Base-by-base conservation (phyloP, 1,284 basidiomycete genomes). In the Fistulina hepatica region DNA sequence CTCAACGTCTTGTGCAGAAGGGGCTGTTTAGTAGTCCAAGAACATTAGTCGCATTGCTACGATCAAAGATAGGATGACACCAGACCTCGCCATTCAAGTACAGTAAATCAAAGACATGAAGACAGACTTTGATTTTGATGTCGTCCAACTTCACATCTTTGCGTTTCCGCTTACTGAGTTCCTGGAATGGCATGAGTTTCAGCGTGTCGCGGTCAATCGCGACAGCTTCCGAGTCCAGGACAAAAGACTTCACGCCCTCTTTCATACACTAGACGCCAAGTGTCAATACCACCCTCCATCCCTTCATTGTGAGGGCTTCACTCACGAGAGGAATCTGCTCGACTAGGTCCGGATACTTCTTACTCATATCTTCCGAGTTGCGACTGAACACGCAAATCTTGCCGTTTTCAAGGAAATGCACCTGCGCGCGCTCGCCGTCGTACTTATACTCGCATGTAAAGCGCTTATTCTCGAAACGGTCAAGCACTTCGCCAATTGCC, bases 401-500 rank as follows among this genome's bases (percentile, higher is more conserved):
- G 2, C 89, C 91, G 52, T 89, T 73, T 33, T 78, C 74, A 31
- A 90, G 63, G 54, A 71, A 77, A 58, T 97, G 92, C 3, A 93
- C 82, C 67, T 97, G 92, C 10, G 95, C 95, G 37, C 95, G 81
- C 60, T 99, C 95, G 7, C 95, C 95, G 50, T 99, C 95, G 53
- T 99, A 99, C 61, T 99, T 99, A 65, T 97, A 99, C 64, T 99
- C 95, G 63, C 94, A 98, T 4, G 95, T 97, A 57, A 99, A 98
- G 33, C 74, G 75, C 59, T 93, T 92, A 52, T 80, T 81, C 58
- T 99, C 95, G 53, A 98, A 99, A 34, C 93, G 71, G 61, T 99
- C 94, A 15, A 99, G 73, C 5, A 99, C 94, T 60, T 98, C 95
- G n/a, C 85, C 81, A 49, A 99, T 97, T 0, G 94, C 94, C 58